A percentile compares a stretch with the other conserved stretches of the same genome.
Conservation (phyloP, 441 rosid genomes). For the Erodium trifolium region DNA sequence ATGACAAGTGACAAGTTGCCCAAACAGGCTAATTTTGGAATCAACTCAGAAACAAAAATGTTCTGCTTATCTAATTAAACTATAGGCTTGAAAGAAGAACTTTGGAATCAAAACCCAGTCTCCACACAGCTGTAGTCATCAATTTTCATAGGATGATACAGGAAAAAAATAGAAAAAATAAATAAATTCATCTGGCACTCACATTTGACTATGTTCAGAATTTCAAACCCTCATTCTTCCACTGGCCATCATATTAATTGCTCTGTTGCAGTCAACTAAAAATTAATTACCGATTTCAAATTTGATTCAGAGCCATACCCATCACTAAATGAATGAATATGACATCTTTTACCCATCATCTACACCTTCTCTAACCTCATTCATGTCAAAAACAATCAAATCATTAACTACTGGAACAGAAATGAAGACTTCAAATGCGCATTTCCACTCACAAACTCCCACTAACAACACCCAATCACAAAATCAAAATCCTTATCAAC, state of each 20-base stretch:
- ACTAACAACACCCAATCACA: background rate
- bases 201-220: too few relatives aligned
- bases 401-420: too few relatives aligned
- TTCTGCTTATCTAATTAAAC: background rate
- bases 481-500: too few relatives aligned
- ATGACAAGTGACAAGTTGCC: too few relatives aligned
- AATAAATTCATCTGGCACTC: too few relatives aligned
- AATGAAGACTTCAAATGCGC: too few relatives aligned
- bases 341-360: background rate
- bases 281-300: background rate
- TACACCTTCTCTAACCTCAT: background rate
- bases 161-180: too few relatives aligned
- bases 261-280: background rate
- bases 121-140: too few relatives aligned
- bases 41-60: background rate
- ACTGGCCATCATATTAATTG: background rate
- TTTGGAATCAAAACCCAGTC: too few relatives aligned
- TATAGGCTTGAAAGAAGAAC: background rate
- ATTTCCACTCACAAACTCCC: constrained; percentile 17
- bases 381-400: too few relatives aligned
- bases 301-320: background rate
- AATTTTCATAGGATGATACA: too few relatives aligned
- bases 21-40: too few relatives aligned
- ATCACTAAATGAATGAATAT: background rate
- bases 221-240: background rate